Conservation (phyloP, 2,329 filamentous ascomycete species). For the Aspergillus ochraceoroseus region DNA sequence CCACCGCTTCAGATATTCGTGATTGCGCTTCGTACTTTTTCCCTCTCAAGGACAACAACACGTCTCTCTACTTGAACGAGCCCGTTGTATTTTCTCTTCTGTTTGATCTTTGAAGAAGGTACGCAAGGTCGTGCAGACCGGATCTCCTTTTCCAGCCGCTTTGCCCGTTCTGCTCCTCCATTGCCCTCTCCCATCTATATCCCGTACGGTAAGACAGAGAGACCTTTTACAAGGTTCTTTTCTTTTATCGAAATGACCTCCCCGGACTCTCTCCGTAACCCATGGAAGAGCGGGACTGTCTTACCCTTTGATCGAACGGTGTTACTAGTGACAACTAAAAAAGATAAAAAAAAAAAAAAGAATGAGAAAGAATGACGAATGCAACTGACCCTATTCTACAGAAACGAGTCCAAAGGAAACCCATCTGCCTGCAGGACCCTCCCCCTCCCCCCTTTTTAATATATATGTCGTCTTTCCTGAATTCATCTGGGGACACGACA, state of each 20-base stretch:
- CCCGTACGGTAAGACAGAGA: background rate
- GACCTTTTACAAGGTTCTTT: too few species aligned
- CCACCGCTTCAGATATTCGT: background rate
- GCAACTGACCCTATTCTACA: background rate
- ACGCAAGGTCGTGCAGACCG: background rate
- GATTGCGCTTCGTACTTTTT: slow-evolving; percentile 5
- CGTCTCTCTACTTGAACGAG: background rate
- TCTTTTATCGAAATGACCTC: too few species aligned
- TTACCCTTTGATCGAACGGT: background rate
- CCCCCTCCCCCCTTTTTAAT: too few species aligned
- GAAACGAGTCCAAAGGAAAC: slow-evolving; percentile 5
- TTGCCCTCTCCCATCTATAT: background rate
- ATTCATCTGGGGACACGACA: background rate
- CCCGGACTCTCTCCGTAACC: too few species aligned
- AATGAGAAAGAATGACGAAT: background rate
- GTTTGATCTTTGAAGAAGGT: slow-evolving; percentile 5
- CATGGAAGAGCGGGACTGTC: background rate
- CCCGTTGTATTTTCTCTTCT: slow-evolving; percentile 1
- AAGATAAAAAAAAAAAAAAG: background rate
- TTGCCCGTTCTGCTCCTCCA: background rate
- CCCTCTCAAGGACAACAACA: background rate
- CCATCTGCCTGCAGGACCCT: too few species aligned
- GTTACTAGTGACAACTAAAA: background rate
- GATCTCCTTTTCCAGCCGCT: background rate
- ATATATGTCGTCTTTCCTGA: background rate